These are phyloP conservation scores for Claviceps quebecensis DNA, from an alignment of 2,329 filamentous ascomycete species.

Conservation along the genomic window DNA sequence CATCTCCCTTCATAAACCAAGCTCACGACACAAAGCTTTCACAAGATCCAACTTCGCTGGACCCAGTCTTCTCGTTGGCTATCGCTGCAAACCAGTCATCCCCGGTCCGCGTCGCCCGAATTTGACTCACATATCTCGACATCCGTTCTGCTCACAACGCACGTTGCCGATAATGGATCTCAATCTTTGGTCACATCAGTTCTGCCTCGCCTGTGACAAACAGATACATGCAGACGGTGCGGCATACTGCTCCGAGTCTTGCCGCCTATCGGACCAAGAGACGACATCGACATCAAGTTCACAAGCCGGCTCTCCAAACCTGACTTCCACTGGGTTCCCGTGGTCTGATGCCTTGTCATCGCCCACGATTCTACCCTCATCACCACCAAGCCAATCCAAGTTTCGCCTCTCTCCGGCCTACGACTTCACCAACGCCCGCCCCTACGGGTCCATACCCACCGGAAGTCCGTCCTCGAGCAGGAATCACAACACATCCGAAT, in stretches of 20 bases:
- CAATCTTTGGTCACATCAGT: slow-evolving; percentile 71
- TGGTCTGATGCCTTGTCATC: slow-evolving; percentile 20
- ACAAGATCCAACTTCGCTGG: not conserved
- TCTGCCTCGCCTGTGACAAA: slow-evolving; percentile 87
- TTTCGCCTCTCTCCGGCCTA: slow-evolving; percentile 63
- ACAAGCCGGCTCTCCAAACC: slow-evolving; percentile 42
- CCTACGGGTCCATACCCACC: slow-evolving; percentile 37
- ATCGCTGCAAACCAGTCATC: not conserved
- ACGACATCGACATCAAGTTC: slow-evolving; percentile 46
- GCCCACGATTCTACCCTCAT: not conserved
- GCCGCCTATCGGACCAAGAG: slow-evolving; percentile 78
- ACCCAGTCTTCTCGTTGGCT: not conserved
- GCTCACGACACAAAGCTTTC: not conserved
- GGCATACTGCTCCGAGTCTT: slow-evolving; percentile 85
- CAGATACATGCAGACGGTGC: slow-evolving; percentile 57
- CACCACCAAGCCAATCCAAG: slow-evolving; percentile 19
- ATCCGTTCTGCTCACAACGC: slow-evolving; percentile 4
- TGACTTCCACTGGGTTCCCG: slow-evolving; percentile 35
- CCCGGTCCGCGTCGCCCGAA: slow-evolving; percentile 8
- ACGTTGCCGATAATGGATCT: slow-evolving; percentile 29
- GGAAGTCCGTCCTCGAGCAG: slow-evolving; percentile 16
- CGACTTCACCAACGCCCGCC: slow-evolving; percentile 54
- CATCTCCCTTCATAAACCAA: not conserved
- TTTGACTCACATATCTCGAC: slow-evolving; percentile 10
- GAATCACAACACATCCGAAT: slow-evolving; percentile 12